Evolutionary conservation across 2,329 filamentous ascomycete genomes (phyloP).

Genomic region (Penicillium sp.): DNA sequence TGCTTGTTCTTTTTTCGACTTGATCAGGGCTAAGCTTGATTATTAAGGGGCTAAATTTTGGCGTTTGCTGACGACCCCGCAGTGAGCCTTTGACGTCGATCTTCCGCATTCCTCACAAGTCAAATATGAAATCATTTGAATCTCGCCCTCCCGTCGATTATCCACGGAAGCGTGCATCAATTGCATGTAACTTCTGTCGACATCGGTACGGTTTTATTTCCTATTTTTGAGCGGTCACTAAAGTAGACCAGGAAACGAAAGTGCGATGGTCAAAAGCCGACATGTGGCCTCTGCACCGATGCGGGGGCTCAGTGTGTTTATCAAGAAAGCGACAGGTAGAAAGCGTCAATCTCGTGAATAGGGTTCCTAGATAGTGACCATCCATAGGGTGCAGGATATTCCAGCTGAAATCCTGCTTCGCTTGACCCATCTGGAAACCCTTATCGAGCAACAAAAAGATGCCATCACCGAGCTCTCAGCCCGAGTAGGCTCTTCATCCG

Average conservation of each 20-base stretch:
- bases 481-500: conserved; percentile 2
- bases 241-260: conserved; percentile 14
- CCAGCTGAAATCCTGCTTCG: conserved; percentile 15
- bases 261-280: conserved; percentile 18
- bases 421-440: conserved; percentile 14
- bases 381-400: conserved; percentile 10
- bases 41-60: conserved; percentile 3
- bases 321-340: conserved; percentile 19
- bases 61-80: conserved; percentile 7
- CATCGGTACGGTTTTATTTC: conserved; percentile 10
- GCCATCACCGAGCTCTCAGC: conserved; percentile 11
- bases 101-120: neutral
- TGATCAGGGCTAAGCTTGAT: neutral
- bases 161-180: conserved; percentile 17
- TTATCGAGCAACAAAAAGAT: conserved; percentile 17
- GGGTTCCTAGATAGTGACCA: conserved; percentile 1
- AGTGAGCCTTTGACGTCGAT: conserved; percentile 1
- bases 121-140: conserved; percentile 9
- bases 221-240: neutral
- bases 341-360: neutral
- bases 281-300: conserved; percentile 16
- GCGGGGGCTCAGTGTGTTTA: conserved; percentile 19
- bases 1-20: neutral
- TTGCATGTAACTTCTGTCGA: conserved; percentile 20
- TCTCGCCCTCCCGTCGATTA: conserved; percentile 9